phyloP scores from a whole-genome alignment of 345 rosid genomes.

The Microcos paniculata region DNA sequence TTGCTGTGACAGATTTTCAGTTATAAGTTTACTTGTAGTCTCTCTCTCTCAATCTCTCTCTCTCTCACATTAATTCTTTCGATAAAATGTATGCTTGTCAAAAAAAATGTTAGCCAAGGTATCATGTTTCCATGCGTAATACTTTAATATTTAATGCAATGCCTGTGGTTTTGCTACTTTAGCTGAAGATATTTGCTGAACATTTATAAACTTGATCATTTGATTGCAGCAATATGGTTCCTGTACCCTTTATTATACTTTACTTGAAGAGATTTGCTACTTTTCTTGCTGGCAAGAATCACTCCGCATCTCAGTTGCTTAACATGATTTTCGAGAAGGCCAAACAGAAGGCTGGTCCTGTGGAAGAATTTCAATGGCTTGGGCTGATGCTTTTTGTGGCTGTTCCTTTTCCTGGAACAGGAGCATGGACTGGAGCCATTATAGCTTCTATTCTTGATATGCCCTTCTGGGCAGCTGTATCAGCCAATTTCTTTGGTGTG shows the following conservation, averaged over 20 bases:
- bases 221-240: conserved; percentile 84
- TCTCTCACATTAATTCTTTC: neutral
- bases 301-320: conserved; percentile 53
- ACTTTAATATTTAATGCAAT: neutral
- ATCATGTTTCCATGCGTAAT: neutral
- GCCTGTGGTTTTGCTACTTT: neutral
- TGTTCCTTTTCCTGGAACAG: conserved; percentile 95
- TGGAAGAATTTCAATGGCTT: conserved; percentile 89
- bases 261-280: conserved; percentile 66
- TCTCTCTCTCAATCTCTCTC: too few species aligned
- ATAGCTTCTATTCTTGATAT: conserved; percentile 84
- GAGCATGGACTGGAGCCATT: conserved; percentile 95
- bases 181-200: too few species aligned
- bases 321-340: conserved; percentile 64
- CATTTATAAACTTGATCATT: conserved; percentile 8
- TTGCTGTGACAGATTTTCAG: neutral
- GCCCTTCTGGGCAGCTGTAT: conserved; percentile 81
- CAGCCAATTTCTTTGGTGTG: conserved; percentile 81
- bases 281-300: conserved; percentile 63
- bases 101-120: neutral
- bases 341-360: conserved; percentile 83
- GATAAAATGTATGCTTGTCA: neutral
- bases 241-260: conserved; percentile 86
- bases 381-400: conserved; percentile 97
- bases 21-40: neutral